phyloP scores from a whole-genome alignment of 2,329 filamentous ascomycete genomes.

The Aspergillus glaucus region DNA sequence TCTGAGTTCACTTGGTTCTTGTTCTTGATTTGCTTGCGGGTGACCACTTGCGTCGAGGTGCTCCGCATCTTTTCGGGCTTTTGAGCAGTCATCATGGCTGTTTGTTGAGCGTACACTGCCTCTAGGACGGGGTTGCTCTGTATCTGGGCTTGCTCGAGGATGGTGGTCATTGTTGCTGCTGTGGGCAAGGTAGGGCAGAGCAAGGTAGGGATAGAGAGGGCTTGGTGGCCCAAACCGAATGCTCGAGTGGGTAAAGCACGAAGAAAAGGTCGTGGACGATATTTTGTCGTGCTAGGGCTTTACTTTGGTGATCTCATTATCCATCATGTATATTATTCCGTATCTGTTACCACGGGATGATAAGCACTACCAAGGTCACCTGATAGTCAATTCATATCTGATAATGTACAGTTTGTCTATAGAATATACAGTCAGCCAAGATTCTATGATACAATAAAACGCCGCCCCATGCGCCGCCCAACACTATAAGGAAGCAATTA shows the following conservation, averaged over 20 bases:
- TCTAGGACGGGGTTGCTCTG: not conserved
- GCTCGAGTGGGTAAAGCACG: not conserved
- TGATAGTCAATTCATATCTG: not conserved
- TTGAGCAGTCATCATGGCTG: not conserved
- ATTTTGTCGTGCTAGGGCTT: not conserved
- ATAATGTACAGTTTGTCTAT: not conserved
- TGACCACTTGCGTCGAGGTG: not conserved
- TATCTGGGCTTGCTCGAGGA: not conserved
- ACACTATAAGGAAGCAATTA: not conserved
- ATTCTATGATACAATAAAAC: not conserved
- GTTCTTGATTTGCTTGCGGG: not conserved
- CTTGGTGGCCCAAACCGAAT: no score
- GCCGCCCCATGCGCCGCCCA: not conserved
- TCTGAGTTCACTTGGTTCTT: not conserved
- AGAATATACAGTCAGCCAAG: not conserved
- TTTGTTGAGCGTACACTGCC: not conserved
- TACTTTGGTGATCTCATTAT: conserved; percentile 1
- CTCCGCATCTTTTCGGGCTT: no score
- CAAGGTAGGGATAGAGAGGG: no score
- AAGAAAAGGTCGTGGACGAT: not conserved
- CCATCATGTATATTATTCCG: conserved; percentile 3
- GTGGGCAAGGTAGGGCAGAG: not conserved
- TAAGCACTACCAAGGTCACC: not conserved
- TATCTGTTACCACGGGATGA: not conserved
- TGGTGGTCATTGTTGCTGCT: not conserved